These are phyloP conservation scores for Strigomonas culicis DNA, from an alignment of 208 protist species.

Conservation along the genomic window DNA sequence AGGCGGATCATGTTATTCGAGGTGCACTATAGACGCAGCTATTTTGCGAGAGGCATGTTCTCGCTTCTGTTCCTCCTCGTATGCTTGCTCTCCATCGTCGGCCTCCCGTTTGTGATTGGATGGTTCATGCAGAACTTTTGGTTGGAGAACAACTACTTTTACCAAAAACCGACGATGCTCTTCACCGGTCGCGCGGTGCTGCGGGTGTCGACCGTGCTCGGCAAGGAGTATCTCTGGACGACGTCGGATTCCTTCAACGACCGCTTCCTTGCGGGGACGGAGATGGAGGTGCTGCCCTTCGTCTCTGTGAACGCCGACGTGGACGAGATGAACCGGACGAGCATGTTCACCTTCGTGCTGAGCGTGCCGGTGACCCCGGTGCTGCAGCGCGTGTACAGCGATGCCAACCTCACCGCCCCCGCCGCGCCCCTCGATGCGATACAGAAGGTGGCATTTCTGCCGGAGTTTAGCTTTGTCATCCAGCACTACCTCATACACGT, in stretches of 20 bases:
- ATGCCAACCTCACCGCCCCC: constrained; percentile 8
- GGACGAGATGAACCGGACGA: constrained; percentile 33
- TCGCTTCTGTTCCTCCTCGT: constrained; percentile 62
- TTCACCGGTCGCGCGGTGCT: constrained; percentile 70
- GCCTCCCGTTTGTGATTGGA: constrained; percentile 54
- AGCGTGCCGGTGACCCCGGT: constrained; percentile 41
- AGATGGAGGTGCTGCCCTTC: constrained; percentile 45
- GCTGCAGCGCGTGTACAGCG: constrained; percentile 15
- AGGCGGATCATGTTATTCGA: constrained; percentile 24
- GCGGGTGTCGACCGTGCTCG: constrained; percentile 44
- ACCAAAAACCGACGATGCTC: constrained; percentile 34
- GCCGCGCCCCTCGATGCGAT: constrained; percentile 34
- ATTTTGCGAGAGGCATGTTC: constrained; percentile 45
- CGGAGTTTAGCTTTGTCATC: constrained; percentile 70
- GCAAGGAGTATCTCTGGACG: constrained; percentile 73
- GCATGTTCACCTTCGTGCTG: constrained; percentile 44
- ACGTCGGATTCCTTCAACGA: constrained; percentile 68
- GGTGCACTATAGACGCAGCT: constrained; percentile 66
- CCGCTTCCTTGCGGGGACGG: constrained; percentile 29
- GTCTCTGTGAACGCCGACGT: constrained; percentile 53
- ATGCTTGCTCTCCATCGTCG: constrained; percentile 51
- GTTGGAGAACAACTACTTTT: constrained; percentile 46
- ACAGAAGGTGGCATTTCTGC: constrained; percentile 57
- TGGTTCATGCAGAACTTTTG: constrained; percentile 77
- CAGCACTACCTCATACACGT: constrained; percentile 36